Base-by-base conservation (phyloP, 192 early-diverging fungal genomes). In the Funneliformis mosseae region DNA sequence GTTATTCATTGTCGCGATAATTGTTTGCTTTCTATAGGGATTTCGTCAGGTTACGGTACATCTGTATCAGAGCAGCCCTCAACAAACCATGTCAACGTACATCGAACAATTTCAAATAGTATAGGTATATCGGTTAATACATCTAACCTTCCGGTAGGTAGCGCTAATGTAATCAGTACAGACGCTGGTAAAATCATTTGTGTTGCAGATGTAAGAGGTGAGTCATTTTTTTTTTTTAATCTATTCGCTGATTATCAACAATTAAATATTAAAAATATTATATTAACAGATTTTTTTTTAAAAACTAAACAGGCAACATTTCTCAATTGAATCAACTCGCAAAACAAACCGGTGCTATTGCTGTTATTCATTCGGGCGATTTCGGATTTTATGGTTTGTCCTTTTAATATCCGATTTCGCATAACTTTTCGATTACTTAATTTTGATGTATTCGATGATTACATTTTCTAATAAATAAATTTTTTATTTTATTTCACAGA, bases 341-440 rank as follows among this genome's bases (percentile, higher is more conserved):
- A 59, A 85, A 86, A 62, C 85, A 89, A 60, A 85, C 88, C 9
- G 86, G 87, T 45, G 90, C 90, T 7, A 82, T 85, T 43, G 76
- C 84, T 74, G 83, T 91, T 41, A 88, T 91, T 42, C 90, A 91
- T 55, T 88, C 88, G 27, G 90, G 90, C 33, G 90, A 91, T 80
- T 91, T 91, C 77, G 88, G 88, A 39, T 91, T 91, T 69, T 91
- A 89, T 83, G 90, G 90, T 89, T 82, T 72, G 42, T 33, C 38
- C 23, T 78, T 5, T 42, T 25, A 6, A 55, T 21, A 55, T 21
- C 50, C 7, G 43, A 45, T 45, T 7, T 16, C 16, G 3, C 33
- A 33, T 33, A 33, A 33, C 3, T 33, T 33, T 33, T 33, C 3
- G 33, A 33, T 33, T 33, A 33, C 33, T n/a, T 21, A 55, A 55